Evolutionary conservation across 495 filamentous ascomycete genomes (phyloP).

Genomic region (Tuber borchii): DNA sequence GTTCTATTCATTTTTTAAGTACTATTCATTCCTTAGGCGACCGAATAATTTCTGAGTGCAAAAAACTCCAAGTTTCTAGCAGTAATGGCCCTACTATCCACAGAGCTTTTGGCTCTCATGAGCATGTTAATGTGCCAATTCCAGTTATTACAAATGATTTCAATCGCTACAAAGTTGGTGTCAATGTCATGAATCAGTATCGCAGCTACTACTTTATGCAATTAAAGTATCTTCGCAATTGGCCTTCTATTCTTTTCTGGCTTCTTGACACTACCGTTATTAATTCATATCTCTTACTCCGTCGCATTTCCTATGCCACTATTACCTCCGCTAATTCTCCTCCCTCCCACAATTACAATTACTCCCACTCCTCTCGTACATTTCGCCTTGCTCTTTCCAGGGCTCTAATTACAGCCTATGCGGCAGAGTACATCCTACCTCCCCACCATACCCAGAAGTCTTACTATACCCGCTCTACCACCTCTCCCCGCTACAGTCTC

Average conservation of each 20-base stretch:
- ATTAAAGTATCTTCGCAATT: constrained; percentile 14
- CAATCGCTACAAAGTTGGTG: constrained; percentile 30
- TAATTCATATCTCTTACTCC: neutral
- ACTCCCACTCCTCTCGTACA: no score
- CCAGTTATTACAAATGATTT: constrained; percentile 30
- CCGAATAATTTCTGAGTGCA: neutral
- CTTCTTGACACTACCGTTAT: constrained; percentile 29
- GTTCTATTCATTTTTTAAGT: constrained; percentile 9
- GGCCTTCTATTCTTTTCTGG: constrained; percentile 31
- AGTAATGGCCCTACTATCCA: constrained; percentile 1
- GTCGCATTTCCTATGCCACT: no score
- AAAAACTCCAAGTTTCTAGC: neutral
- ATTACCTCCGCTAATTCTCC: no score
- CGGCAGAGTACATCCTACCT: no score
- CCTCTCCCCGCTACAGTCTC: no score
- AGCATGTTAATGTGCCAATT: constrained; percentile 7
- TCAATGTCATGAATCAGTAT: constrained; percentile 26
- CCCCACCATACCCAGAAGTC: no score
- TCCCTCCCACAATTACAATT: no score
- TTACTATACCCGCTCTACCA: no score
- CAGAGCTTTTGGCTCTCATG: neutral
- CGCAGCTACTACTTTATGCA: constrained; percentile 30
- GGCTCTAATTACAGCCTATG: no score
- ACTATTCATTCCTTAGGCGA: constrained; percentile 14
- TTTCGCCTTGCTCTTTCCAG: no score